Base-by-base conservation (phyloP, 176 grass and related monocot species). In the Cocos nucifera region DNA sequence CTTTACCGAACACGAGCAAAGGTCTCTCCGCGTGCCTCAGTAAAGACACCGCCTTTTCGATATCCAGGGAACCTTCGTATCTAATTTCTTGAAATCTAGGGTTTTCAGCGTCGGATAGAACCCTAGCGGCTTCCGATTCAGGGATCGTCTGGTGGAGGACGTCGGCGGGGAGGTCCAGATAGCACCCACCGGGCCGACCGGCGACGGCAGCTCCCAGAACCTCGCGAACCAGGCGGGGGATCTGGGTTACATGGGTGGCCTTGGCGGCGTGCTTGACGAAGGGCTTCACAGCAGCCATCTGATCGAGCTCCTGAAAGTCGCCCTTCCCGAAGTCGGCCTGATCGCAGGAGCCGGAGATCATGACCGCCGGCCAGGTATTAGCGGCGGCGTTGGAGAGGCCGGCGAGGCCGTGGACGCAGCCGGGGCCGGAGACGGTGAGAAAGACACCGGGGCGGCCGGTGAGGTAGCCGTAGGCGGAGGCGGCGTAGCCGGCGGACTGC, bases 241-340 rank as follows among this genome's bases (percentile, higher is more conserved):
- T 88, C 69, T 88, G 80, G 54, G 54, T 35, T 28, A 97, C 78
- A 25, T 65, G 19, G 21, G 75, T 76, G 57, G 87, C 92, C 73
- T 85, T 97, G 51, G 90, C 69, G 51, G 87, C 82, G 56, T 85
- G 69, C 81, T 91, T 97, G 48, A 74, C 70, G 63, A 97, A 97
- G 22, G 93, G 87, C 66, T 69, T 83, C 56, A 89, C 83, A 16
- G 87, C 78, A 7, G 81, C 76, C 59, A 91, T 68, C 81, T 97
- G 93, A 30, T 97, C 93, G 57, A 97, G 73, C 77, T 97, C 93
- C 87, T 97, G 84, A 75, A 97, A 97, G 59, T 97, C 87, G 22
- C 93, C 93, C 79, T 63, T 78, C 20, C 87, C 87, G 54, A 72
- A 71, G 56, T 97, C 87, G 15, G 73, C 6, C 65, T 97, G 87